A percentile compares a stretch with the other conserved stretches of the same genome.
Evolutionary conservation across 2,329 filamentous ascomycete species (phyloP).

Genomic region (Fusarium multiceps): DNA sequence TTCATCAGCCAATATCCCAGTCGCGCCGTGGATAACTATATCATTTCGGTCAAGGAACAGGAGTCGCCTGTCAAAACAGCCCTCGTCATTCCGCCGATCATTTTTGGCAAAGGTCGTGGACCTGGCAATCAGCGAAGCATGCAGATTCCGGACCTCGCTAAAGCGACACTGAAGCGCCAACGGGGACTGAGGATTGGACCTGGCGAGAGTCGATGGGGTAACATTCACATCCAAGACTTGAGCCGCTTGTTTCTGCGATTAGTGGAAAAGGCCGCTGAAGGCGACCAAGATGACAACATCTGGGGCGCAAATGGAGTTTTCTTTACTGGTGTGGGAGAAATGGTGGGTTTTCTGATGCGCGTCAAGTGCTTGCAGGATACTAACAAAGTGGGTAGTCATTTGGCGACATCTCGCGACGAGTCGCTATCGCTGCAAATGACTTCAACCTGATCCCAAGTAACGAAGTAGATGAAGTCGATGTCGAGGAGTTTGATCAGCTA

Average conservation of each 20-base stretch:
- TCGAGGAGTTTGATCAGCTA: slow-evolving; percentile 57
- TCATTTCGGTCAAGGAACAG: slow-evolving; percentile 42
- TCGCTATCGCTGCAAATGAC: slow-evolving; percentile 40
- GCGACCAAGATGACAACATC: slow-evolving; percentile 26
- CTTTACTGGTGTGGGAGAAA: slow-evolving; percentile 46
- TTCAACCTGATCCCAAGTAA: slow-evolving; percentile 38
- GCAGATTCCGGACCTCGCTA: slow-evolving; percentile 50
- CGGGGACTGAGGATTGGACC: slow-evolving; percentile 48
- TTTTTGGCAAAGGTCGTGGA: slow-evolving; percentile 54
- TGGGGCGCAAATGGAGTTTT: slow-evolving; percentile 55
- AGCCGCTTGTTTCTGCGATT: slow-evolving; percentile 46
- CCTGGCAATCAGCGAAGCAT: slow-evolving; percentile 53
- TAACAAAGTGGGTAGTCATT: slow-evolving; percentile 37
- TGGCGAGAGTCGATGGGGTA: slow-evolving; percentile 51
- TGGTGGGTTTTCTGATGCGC: slow-evolving; percentile 33
- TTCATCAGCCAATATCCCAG: slow-evolving; percentile 44
- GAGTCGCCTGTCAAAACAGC: slow-evolving; percentile 47
- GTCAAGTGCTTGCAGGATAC: background rate
- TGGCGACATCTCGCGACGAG: slow-evolving; percentile 44
- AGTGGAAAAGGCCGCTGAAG: slow-evolving; percentile 47
- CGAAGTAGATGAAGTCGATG: slow-evolving; percentile 42
- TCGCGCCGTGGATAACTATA: slow-evolving; percentile 52
- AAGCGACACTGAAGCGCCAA: slow-evolving; percentile 44
- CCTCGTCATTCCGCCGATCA: slow-evolving; percentile 51
- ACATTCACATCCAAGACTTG: slow-evolving; percentile 51